A percentile compares a stretch with the other conserved stretches of the same genome.
Conservation (phyloP, 208 protist genomes). For the Acanthamoeba quina region DNA sequence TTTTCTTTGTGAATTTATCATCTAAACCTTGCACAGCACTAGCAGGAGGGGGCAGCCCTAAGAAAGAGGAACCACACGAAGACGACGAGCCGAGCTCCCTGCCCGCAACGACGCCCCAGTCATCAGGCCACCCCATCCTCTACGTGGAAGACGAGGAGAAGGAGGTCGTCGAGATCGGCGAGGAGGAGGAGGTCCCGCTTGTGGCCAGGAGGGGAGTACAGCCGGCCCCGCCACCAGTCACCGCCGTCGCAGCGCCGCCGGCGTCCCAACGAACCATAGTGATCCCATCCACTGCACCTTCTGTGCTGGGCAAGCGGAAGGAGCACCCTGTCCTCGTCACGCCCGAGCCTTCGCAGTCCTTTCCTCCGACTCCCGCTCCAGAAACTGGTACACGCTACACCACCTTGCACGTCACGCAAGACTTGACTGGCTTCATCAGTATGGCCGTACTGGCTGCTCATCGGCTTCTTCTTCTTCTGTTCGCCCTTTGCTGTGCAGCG, state of each 20-base stretch:
- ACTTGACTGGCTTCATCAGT: background rate
- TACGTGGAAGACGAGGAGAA: background rate
- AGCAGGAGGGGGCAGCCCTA: background rate
- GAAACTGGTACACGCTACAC: background rate
- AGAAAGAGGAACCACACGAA: background rate
- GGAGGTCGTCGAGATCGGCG: background rate
- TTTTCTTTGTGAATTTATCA: background rate
- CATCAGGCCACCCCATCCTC: background rate
- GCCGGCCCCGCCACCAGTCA: background rate
- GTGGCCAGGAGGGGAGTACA: background rate
- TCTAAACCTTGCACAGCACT: background rate
- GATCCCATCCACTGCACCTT: background rate
- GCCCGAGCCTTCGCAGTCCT: background rate
- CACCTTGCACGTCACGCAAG: background rate
- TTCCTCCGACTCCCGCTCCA: background rate
- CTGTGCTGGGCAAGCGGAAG: slow-evolving; percentile 51
- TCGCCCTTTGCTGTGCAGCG: background rate
- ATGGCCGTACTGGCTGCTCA: background rate
- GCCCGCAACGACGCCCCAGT: background rate
- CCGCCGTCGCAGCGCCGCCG: background rate
- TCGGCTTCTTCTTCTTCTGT: background rate
- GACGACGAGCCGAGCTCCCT: background rate
- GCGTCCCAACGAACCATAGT: background rate
- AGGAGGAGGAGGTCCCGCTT: background rate
- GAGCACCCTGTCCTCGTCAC: slow-evolving; percentile 5